Percentiles rank a stretch among this genome's conserved stretches.
These are phyloP conservation scores for Curvularia verruculosa DNA, from an alignment of 2,329 filamentous ascomycete species.

Conservation along the genomic window DNA sequence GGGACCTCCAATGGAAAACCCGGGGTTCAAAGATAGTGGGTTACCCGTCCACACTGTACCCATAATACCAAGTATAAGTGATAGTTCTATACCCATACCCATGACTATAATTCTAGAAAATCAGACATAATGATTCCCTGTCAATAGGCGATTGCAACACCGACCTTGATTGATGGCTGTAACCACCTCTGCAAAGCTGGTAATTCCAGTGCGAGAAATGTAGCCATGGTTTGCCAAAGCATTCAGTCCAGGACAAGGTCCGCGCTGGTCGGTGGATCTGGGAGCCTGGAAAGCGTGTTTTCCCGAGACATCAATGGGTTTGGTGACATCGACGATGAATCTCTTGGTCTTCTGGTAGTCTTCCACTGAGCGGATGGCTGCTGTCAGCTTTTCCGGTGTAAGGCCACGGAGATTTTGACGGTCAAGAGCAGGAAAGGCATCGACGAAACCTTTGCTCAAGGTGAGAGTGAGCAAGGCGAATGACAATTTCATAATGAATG, in stretches of 20 bases:
- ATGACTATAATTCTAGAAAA: slow-evolving; percentile 42
- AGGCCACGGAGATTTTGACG: slow-evolving; percentile 11
- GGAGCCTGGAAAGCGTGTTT: slow-evolving; percentile 44
- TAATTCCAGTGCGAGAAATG: slow-evolving; percentile 43
- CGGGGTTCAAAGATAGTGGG: slow-evolving; percentile 56
- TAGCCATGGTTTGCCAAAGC: slow-evolving; percentile 50
- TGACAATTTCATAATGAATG: slow-evolving; percentile 25
- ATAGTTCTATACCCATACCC: slow-evolving; percentile 53
- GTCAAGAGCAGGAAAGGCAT: slow-evolving; percentile 24
- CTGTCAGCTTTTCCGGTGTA: slow-evolving; percentile 18
- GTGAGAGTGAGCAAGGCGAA: slow-evolving; percentile 18
- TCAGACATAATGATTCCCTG: not conserved
- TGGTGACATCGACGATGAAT: slow-evolving; percentile 27
- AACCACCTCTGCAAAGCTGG: slow-evolving; percentile 51
- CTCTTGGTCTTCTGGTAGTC: slow-evolving; percentile 21
- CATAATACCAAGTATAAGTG: slow-evolving; percentile 51
- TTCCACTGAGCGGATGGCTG: slow-evolving; percentile 19
- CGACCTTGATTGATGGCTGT: slow-evolving; percentile 51
- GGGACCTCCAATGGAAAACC: slow-evolving; percentile 58
- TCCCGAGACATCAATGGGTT: slow-evolving; percentile 34
- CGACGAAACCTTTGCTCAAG: slow-evolving; percentile 6
- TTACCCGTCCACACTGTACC: slow-evolving; percentile 59
- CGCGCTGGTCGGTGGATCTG: slow-evolving; percentile 49
- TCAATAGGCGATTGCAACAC: not conserved
- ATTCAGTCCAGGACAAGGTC: slow-evolving; percentile 52